Percentiles rank a stretch among this genome's conserved stretches.
These are phyloP conservation scores for Tulasnella sp. DNA, from an alignment of 768 basidiomycete genomes.

Conservation along the genomic window DNA sequence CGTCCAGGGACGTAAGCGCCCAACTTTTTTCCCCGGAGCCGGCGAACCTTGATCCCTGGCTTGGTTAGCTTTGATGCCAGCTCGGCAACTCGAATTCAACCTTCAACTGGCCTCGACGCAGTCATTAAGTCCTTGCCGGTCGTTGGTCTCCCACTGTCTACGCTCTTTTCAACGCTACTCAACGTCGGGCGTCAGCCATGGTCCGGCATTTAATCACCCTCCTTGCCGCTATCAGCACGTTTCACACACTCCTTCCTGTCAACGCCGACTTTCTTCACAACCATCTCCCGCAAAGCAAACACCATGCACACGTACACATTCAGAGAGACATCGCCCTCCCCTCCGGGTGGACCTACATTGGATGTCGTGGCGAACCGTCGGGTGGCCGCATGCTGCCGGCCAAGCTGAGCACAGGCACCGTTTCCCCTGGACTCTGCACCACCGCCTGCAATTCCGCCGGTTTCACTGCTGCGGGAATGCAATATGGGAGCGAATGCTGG, in stretches of 20 bases:
- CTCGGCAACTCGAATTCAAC: not conserved
- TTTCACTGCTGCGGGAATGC: slow-evolving; percentile 19
- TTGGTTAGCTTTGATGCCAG: no score
- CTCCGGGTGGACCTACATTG: slow-evolving; percentile 13
- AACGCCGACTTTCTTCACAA: not conserved
- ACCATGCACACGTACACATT: not conserved
- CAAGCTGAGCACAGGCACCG: not conserved
- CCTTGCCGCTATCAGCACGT: not conserved
- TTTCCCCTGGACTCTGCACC: slow-evolving; percentile 13
- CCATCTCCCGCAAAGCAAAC: not conserved
- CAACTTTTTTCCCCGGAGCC: not conserved
- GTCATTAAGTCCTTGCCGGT: not conserved
- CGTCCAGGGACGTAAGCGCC: no score
- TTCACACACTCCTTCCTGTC: not conserved
- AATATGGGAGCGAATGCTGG: slow-evolving; percentile 23
- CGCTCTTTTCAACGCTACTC: not conserved
- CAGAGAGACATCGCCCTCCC: not conserved
- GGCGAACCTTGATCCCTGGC: no score
- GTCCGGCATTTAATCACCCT: not conserved
- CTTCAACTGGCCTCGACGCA: not conserved
- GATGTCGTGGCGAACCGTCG: not conserved
- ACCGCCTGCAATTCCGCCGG: slow-evolving; percentile 3
- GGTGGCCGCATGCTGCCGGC: not conserved
- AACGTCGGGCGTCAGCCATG: not conserved
- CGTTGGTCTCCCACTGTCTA: not conserved